Conservation (phyloP, 2,329 filamentous ascomycete genomes). For the Talaromyces sp. region DNA sequence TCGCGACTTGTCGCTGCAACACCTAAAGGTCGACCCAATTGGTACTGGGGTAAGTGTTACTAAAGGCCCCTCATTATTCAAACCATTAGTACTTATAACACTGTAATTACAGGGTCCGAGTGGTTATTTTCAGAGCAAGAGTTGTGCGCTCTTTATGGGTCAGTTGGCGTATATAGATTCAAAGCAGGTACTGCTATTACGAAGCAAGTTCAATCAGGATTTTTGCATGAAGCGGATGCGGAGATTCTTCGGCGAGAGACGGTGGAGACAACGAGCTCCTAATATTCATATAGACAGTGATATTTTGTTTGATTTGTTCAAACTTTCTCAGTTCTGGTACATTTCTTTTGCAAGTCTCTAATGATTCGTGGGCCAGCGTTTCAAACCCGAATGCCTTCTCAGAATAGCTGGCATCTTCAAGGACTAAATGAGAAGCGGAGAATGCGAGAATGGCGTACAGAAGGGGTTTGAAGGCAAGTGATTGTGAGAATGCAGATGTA, state of each 20-base stretch:
- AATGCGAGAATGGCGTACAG: not conserved
- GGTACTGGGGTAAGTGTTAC: not conserved
- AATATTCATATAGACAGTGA: not conserved
- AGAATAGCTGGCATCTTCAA: not conserved
- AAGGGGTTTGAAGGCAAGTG: not conserved
- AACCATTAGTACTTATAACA: too few relatives aligned
- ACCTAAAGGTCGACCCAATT: not conserved
- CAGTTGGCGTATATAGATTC: not conserved
- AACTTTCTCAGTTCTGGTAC: too few relatives aligned
- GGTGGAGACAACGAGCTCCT: not conserved
- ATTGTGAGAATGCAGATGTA: not conserved
- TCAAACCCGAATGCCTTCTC: not conserved
- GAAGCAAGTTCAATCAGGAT: not conserved
- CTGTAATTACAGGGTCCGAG: not conserved
- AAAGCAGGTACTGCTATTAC: not conserved
- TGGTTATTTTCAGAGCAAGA: not conserved
- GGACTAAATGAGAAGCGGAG: not conserved
- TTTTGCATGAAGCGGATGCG: not conserved
- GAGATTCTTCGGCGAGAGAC: not conserved
- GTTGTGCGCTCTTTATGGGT: not conserved
- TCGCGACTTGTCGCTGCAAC: not conserved
- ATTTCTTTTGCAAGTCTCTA: not conserved
- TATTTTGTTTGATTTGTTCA: too few relatives aligned
- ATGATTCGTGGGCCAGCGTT: not conserved
- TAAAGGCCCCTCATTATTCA: too few relatives aligned